phyloP scores from a whole-genome alignment of 257 asterid species.

The Mentha longifolia region DNA sequence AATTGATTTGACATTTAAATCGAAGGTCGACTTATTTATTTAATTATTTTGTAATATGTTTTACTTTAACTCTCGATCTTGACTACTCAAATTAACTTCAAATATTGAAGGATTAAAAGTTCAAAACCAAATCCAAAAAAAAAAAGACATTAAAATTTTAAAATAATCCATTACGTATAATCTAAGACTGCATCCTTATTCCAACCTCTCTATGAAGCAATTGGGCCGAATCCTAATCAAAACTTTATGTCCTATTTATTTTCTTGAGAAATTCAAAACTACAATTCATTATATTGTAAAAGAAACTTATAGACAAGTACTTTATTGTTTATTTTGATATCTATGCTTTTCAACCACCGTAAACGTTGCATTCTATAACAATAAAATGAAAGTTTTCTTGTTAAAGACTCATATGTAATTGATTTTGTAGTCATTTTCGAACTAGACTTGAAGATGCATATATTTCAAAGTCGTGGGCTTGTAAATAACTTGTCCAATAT shows the following conservation, averaged over 20 bases:
- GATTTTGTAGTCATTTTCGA: constrained; percentile 18
- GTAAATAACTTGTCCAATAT: constrained; percentile 19
- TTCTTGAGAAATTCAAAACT: not conserved
- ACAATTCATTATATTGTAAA: not conserved
- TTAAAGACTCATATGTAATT: not conserved
- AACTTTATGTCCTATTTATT: too few relatives aligned
- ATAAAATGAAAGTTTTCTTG: not conserved
- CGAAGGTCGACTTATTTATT: not conserved
- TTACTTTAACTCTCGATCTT: too few relatives aligned
- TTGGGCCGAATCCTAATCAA: not conserved
- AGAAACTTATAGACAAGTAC: too few relatives aligned
- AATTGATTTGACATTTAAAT: not conserved
- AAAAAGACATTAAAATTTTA: too few relatives aligned
- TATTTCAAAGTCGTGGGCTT: too few relatives aligned
- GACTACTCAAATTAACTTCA: too few relatives aligned
- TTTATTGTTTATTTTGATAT: not conserved
- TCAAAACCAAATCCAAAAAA: too few relatives aligned
- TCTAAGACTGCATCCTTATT: not conserved
- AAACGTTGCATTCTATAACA: not conserved
- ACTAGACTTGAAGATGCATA: not conserved
- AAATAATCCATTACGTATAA: too few relatives aligned
- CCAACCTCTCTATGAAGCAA: not conserved
- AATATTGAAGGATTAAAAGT: too few relatives aligned
- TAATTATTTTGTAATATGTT: too few relatives aligned
- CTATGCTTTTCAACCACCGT: not conserved